phyloP scores from a whole-genome alignment of 768 basidiomycete species.

The Lactarius evosmus region DNA sequence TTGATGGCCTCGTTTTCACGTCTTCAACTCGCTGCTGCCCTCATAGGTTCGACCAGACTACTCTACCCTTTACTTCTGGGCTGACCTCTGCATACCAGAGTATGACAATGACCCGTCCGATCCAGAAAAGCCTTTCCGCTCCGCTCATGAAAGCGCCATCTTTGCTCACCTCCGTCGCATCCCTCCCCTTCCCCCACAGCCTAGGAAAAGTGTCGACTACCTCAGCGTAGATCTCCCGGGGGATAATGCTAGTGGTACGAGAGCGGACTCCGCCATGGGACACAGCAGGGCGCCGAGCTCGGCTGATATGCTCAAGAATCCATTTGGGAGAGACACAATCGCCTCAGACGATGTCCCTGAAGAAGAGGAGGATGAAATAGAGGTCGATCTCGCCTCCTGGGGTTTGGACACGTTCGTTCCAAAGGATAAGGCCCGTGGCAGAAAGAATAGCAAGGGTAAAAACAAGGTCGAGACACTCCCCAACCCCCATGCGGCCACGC shows the following conservation, averaged over 20 bases:
- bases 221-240: conserved; percentile 66
- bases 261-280: conserved; percentile 45
- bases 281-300: conserved; percentile 54
- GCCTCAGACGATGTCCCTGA: conserved; percentile 51
- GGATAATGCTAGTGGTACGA: conserved; percentile 41
- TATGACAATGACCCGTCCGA: conserved; percentile 86
- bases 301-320: conserved; percentile 64
- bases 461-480: conserved; percentile 41
- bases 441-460: conserved; percentile 37
- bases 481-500: conserved; percentile 41
- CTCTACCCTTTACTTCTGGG: background rate
- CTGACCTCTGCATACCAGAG: conserved; percentile 45
- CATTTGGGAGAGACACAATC: conserved; percentile 64
- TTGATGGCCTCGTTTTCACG: conserved; percentile 62
- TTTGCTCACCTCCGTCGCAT: conserved; percentile 72
- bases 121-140: conserved; percentile 55
- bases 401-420: conserved; percentile 75
- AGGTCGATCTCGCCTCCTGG: conserved; percentile 83
- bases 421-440: conserved; percentile 54
- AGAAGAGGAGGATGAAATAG: conserved; percentile 53
- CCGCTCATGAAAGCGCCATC: conserved; percentile 81
- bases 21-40: conserved; percentile 80
- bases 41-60: conserved; percentile 57
- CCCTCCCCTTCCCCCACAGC: conserved; percentile 46
- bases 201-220: conserved; percentile 57